phyloP scores from a whole-genome alignment of 495 filamentous ascomycete genomes.

The Hypoxylon fuscum region DNA sequence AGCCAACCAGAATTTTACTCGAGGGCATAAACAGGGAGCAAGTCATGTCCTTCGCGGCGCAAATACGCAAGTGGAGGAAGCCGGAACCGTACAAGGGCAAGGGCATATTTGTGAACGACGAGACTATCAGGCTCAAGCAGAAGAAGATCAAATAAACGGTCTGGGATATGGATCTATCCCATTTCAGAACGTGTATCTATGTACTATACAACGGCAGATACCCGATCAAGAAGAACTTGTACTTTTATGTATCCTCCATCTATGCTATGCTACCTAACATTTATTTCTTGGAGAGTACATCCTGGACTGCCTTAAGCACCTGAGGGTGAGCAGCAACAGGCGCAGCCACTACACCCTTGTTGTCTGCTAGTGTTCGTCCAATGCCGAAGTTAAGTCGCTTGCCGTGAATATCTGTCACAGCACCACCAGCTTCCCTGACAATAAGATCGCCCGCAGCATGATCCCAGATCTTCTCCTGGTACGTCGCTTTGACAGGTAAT shows the following conservation, averaged over 20 bases:
- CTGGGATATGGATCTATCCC: slow-evolving; percentile 8
- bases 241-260: slow-evolving; percentile 39
- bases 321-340: slow-evolving; percentile 74
- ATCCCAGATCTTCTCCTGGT: slow-evolving; percentile 99
- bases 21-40: slow-evolving; percentile 86
- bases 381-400: slow-evolving; percentile 82
- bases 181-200: slow-evolving; percentile 40
- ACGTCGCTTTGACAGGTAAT: slow-evolving; percentile 81
- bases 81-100: slow-evolving; percentile 99
- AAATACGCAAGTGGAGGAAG: slow-evolving; percentile 84
- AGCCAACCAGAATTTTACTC: slow-evolving; percentile 91
- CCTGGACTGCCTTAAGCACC: slow-evolving; percentile 84
- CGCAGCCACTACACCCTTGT: slow-evolving; percentile 94
- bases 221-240: slow-evolving; percentile 40
- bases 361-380: slow-evolving; percentile 84
- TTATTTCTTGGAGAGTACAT: slow-evolving; percentile 66
- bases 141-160: slow-evolving; percentile 95
- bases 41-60: slow-evolving; percentile 89
- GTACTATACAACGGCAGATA: slow-evolving; percentile 43
- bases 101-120: slow-evolving; percentile 96
- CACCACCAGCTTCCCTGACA: slow-evolving; percentile 90
- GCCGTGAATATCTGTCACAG: slow-evolving; percentile 87
- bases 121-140: slow-evolving; percentile 96
- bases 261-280: slow-evolving; percentile 10
- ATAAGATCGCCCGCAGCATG: slow-evolving; percentile 97